A percentile compares a stretch with the other conserved stretches of the same genome.
phyloP scores from a whole-genome alignment of 345 rosid species.

The Hypericum androsaemum region DNA sequence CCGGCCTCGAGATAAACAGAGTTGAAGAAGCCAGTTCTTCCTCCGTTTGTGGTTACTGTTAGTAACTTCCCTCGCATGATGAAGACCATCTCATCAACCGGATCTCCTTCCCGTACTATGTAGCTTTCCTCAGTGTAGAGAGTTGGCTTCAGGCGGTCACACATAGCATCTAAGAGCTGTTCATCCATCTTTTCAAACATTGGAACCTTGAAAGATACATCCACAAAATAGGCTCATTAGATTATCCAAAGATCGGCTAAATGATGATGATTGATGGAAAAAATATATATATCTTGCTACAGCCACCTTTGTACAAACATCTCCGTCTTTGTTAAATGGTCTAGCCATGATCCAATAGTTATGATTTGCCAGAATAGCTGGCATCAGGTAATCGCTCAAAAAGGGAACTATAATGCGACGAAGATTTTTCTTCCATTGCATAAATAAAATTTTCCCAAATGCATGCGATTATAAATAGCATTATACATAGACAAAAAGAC shows the following conservation, averaged over 20 bases:
- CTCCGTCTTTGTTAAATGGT: no score
- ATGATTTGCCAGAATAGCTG: no score
- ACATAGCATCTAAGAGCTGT: constrained; percentile 72
- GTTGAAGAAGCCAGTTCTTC: constrained; percentile 75
- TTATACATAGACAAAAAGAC: no score
- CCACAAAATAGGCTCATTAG: not conserved
- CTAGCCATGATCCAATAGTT: no score
- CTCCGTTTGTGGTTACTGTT: constrained; percentile 66
- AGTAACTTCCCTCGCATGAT: constrained; percentile 82
- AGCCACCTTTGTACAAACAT: no score
- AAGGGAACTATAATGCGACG: no score
- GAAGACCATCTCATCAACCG: constrained; percentile 85
- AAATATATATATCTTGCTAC: no score
- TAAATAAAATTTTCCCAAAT: no score
- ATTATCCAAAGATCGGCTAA: no score
- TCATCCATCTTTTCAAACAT: constrained; percentile 81
- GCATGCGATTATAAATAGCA: no score
- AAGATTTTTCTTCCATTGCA: no score
- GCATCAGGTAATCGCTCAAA: no score
- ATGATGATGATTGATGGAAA: not conserved
- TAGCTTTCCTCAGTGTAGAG: constrained; percentile 83
- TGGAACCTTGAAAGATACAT: constrained; percentile 47
- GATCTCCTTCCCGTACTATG: constrained; percentile 81
- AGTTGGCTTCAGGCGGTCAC: constrained; percentile 75
- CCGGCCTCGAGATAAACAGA: constrained; percentile 67